Percentiles rank a stretch among this genome's conserved stretches.
Conservation (phyloP, 768 basidiomycete genomes). For the Russula sp. region DNA sequence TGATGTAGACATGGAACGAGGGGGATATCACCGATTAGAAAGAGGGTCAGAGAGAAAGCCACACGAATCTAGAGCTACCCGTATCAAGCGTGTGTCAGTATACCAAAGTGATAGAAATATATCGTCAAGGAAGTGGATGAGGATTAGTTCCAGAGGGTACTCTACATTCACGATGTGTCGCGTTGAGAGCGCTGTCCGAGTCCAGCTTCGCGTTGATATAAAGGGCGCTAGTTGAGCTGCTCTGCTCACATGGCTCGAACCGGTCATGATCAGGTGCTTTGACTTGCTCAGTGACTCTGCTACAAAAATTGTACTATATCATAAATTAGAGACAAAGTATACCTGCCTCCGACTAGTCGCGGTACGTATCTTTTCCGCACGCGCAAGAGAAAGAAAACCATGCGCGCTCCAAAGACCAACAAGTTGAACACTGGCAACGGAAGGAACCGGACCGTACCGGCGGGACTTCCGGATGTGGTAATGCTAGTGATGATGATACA, state of each 20-base stretch:
- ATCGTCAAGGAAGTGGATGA: not conserved
- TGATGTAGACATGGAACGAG: constrained; percentile 31
- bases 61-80: not conserved
- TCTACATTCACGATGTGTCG: constrained; percentile 11
- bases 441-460: not conserved
- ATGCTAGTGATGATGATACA: too few relatives aligned
- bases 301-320: not conserved
- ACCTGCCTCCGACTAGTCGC: not conserved
- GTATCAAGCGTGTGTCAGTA: constrained; percentile 5
- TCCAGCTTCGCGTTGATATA: not conserved
- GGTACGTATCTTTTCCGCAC: not conserved
- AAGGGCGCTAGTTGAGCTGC: constrained; percentile 9
- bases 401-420: not conserved
- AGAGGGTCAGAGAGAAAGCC: not conserved
- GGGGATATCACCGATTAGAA: not conserved
- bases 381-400: not conserved
- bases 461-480: too few relatives aligned
- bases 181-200: not conserved
- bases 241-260: constrained; percentile 9
- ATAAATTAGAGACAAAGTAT: not conserved
- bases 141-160: not conserved
- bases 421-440: not conserved
- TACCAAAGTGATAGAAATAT: not conserved
- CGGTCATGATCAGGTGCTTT: constrained; percentile 5
- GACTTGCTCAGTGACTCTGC: not conserved